Evolutionary conservation across 208 protist species (phyloP), one percentile per base, ranked within the genome.

Genomic region (Leishmania tropica): DNA sequence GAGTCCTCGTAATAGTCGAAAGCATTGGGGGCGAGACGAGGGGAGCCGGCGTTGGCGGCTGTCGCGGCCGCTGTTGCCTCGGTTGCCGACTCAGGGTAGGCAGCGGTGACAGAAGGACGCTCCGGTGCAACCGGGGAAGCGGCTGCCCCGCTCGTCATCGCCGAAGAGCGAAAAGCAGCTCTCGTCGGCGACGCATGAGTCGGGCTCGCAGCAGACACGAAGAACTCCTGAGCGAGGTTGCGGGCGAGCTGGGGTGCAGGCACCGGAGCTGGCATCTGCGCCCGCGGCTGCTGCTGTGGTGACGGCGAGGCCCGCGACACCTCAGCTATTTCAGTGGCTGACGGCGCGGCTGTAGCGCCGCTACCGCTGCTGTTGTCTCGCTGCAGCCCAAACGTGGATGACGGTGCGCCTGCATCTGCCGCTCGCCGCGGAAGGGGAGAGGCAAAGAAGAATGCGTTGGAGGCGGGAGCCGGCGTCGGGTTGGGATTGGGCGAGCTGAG

Each of bases 221-320:
- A 67, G 45, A 86, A 86, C 74, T 86, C 83, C 0, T 86, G 73
- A 31, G 75, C 78, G 35, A 86, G 54, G 58, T 67, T 86, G 65
- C 83, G 83, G 28, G 83, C 83, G 6, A 86, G 78, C 21, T 70
- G 83, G 10, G 78, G 83, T 37, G 83, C 83, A 5, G 82, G 82
- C 60, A 56, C 72, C 19, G 83, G 78, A 40, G 78, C 47, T 5
- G 78, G 72, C 24, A 53, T 67, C 37, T 78, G 40, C 54, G 60
- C 62, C 48, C 56, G 77, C 35, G 75, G 56, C 54, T 67, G 81
- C 47, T 4, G 53, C 60, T 72, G 81, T 54, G 71, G 60, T 56
- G n/a, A n/a, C 10, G 60, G 71, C 19, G 81, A 75, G 4, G 60
- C 31, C 31, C 81, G 77, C 11, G n/a, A 17, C 21, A 58, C 47